Evolutionary conservation across 2,329 filamentous ascomycete species (phyloP).

Genomic region (Pseudogymnoascus sp.): DNA sequence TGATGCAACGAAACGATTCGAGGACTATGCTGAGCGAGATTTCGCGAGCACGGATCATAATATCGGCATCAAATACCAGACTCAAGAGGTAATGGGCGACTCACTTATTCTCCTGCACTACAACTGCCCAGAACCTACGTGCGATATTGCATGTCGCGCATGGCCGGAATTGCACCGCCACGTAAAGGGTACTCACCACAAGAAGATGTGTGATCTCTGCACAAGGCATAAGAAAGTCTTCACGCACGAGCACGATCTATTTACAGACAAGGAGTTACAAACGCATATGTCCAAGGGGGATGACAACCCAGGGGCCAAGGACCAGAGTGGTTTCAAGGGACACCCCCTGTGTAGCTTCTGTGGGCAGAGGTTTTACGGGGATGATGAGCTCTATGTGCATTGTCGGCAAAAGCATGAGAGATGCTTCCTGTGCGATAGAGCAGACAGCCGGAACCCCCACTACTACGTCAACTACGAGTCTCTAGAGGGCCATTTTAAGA

Average conservation of each 20-base stretch:
- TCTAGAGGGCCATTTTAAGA: conserved; percentile 76
- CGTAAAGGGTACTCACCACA: conserved; percentile 72
- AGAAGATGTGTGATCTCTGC: conserved; percentile 87
- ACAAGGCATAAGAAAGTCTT: conserved; percentile 96
- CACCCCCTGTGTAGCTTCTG: conserved; percentile 95
- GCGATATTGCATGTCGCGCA: conserved; percentile 75
- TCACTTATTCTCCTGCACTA: conserved; percentile 81
- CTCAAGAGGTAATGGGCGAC: conserved; percentile 81
- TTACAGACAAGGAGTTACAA: conserved; percentile 69
- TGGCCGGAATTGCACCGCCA: conserved; percentile 75
- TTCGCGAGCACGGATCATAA: conserved; percentile 74
- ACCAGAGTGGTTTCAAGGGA: conserved; percentile 93
- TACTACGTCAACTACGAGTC: conserved; percentile 87
- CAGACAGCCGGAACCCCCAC: conserved; percentile 51
- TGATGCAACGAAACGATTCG: conserved; percentile 68
- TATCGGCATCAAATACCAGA: conserved; percentile 86
- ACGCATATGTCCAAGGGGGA: conserved; percentile 88
- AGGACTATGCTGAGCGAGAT: conserved; percentile 69
- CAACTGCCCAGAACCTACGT: conserved; percentile 82
- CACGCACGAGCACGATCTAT: conserved; percentile 93
- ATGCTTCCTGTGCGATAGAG: conserved; percentile 84
- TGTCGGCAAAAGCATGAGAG: conserved; percentile 90
- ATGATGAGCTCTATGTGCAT: conserved; percentile 89
- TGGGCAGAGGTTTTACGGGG: conserved; percentile 83
- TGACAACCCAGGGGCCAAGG: conserved; percentile 76